phyloP scores from a whole-genome alignment of 352 stramenopile genomes.

The Sclerospora graminicola region DNA sequence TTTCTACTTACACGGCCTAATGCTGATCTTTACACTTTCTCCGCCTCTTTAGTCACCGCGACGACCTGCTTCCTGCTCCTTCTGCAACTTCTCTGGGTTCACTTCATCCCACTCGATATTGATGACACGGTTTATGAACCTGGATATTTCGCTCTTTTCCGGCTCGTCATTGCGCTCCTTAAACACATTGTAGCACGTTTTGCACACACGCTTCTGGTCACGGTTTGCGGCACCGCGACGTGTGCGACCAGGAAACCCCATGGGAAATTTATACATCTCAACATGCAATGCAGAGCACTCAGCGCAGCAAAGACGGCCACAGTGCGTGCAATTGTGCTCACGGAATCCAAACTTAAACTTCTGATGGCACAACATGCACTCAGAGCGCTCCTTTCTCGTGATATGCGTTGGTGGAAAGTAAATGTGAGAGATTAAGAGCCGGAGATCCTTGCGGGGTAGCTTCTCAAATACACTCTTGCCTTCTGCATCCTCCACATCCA shows the following conservation, averaged over 20 bases:
- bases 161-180: slow-evolving; percentile 67
- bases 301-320: slow-evolving; percentile 59
- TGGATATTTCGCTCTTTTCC: slow-evolving; percentile 45
- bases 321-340: slow-evolving; percentile 84
- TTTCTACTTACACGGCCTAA: too few species aligned
- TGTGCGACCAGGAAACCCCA: slow-evolving; percentile 73
- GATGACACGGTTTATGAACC: slow-evolving; percentile 73
- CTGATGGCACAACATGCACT: slow-evolving; percentile 81
- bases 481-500: slow-evolving; percentile 80
- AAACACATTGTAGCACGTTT: slow-evolving; percentile 80
- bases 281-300: slow-evolving; percentile 57
- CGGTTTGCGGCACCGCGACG: slow-evolving; percentile 47
- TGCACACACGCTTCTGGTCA: slow-evolving; percentile 74
- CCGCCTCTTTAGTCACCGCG: slow-evolving; percentile 43
- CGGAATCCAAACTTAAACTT: slow-evolving; percentile 82
- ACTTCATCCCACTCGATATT: slow-evolving; percentile 85
- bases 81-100: slow-evolving; percentile 78
- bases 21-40: slow-evolving; percentile 13
- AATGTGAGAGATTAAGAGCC: slow-evolving; percentile 69
- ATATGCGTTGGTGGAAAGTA: slow-evolving; percentile 85
- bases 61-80: slow-evolving; percentile 31
- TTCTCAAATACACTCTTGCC: slow-evolving; percentile 83
- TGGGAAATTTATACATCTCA: slow-evolving; percentile 74
- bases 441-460: slow-evolving; percentile 55
- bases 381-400: slow-evolving; percentile 69